A percentile compares a stretch with the other conserved stretches of the same genome.
Evolutionary conservation across 139 green algal species (phyloP).

Genomic region (Auxenochlorella pyrenoidosa): DNA sequence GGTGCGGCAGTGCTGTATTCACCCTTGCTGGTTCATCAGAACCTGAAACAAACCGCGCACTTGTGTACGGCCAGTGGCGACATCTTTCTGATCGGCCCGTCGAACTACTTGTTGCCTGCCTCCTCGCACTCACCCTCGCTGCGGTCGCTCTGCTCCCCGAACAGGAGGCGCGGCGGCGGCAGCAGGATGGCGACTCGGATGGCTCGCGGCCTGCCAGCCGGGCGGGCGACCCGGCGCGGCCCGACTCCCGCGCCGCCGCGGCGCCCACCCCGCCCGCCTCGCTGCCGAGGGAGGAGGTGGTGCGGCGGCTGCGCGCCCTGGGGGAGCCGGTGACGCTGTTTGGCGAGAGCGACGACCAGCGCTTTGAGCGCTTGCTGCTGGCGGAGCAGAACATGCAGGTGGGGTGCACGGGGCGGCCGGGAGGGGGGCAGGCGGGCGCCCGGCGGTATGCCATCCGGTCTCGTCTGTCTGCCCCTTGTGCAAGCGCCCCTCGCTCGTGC

Average conservation of each 20-base stretch:
- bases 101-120: background rate
- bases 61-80: too few species aligned
- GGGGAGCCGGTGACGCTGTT: conserved; percentile 94
- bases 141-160: background rate
- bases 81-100: background rate
- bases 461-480: too few species aligned
- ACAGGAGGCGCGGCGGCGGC: conserved; percentile 16
- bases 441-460: too few species aligned
- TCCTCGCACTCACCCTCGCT: background rate
- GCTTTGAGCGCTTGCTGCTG: conserved; percentile 66
- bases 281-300: conserved; percentile 79
- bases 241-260: background rate
- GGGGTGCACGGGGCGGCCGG: conserved; percentile 39
- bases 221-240: background rate
- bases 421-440: background rate
- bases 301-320: conserved; percentile 85
- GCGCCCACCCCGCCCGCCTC: background rate
- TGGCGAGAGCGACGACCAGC: conserved; percentile 80
- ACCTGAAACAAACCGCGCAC: too few species aligned
- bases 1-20: too few species aligned
- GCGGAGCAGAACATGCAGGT: conserved; percentile 71
- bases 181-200: background rate
- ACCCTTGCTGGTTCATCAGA: too few species aligned
- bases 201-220: background rate
- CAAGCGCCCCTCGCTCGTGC: too few species aligned